Evolutionary conservation across 2,329 filamentous ascomycete genomes (phyloP).

Genomic region (Colletotrichum noveboracense): DNA sequence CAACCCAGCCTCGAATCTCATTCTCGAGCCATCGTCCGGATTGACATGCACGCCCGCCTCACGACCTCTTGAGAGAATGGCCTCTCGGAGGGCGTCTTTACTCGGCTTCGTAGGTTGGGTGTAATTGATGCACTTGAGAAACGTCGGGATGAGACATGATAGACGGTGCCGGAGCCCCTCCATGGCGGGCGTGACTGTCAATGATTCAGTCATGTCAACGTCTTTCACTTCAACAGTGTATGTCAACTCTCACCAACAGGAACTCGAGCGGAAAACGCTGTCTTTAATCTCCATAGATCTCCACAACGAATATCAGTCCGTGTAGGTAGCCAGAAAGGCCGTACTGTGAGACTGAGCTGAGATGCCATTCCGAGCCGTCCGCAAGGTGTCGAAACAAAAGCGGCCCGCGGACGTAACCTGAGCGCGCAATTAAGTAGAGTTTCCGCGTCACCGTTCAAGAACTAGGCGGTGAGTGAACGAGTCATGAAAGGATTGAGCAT

Average conservation of each 20-base stretch:
- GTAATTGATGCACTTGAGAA: background rate
- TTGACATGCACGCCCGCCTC: background rate
- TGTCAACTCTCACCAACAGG: background rate
- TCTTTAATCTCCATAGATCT: background rate
- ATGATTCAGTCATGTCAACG: background rate
- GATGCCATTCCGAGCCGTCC: background rate
- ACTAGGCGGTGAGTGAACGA: background rate
- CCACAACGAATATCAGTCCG: background rate
- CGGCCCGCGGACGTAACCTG: background rate
- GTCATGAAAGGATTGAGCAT: background rate
- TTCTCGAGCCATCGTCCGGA: background rate
- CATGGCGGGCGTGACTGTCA: background rate
- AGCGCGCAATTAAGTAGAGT: background rate
- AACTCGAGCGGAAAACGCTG: background rate
- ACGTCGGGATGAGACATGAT: background rate
- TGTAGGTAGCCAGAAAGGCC: background rate
- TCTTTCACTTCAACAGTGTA: background rate
- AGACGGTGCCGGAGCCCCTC: background rate
- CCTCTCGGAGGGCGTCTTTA: background rate
- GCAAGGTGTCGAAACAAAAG: background rate
- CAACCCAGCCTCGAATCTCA: constrained; percentile 7
- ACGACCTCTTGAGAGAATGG: background rate
- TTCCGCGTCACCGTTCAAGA: background rate
- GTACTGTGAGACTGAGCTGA: background rate
- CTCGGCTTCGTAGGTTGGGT: background rate